Conservation (phyloP, 306 rosid species). For the Bauhinia variegata region DNA sequence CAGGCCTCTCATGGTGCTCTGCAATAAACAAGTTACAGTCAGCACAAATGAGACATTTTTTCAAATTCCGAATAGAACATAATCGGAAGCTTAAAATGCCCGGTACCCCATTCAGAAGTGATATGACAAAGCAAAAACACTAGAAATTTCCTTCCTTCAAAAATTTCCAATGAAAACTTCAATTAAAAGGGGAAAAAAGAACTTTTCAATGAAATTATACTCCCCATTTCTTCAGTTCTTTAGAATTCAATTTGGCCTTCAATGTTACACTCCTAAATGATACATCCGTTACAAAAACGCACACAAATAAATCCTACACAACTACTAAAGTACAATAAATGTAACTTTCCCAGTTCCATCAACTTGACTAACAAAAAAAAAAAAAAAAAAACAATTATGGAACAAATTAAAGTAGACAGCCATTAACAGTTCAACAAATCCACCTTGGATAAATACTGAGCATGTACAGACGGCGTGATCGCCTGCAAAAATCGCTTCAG, state of each 20-base stretch:
- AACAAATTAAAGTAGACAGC: not conserved
- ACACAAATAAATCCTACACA: not conserved
- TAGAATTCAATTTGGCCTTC: slow-evolving; percentile 15
- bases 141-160: not conserved
- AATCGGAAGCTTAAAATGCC: not conserved
- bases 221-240: slow-evolving; percentile 10
- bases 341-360: slow-evolving; percentile 3
- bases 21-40: slow-evolving; percentile 42
- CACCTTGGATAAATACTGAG: slow-evolving; percentile 70
- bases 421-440: slow-evolving; percentile 7
- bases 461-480: slow-evolving; percentile 70
- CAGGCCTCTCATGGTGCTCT: slow-evolving; percentile 61
- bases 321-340: not conserved
- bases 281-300: slow-evolving; percentile 3
- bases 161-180: not conserved
- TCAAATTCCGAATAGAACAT: not conserved
- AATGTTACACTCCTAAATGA: slow-evolving; percentile 1
- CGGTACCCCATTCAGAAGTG: no score
- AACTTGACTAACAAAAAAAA: not conserved
- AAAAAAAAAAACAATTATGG: slow-evolving; percentile 27
- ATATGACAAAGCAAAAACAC: not conserved
- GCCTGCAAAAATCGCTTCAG: slow-evolving; percentile 71
- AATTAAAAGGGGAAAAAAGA: not conserved
- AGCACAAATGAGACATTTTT: not conserved
- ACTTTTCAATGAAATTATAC: not conserved